Evolutionary conservation across 2,329 filamentous ascomycete species (phyloP).

Genomic region (Claviceps pazoutovae): DNA sequence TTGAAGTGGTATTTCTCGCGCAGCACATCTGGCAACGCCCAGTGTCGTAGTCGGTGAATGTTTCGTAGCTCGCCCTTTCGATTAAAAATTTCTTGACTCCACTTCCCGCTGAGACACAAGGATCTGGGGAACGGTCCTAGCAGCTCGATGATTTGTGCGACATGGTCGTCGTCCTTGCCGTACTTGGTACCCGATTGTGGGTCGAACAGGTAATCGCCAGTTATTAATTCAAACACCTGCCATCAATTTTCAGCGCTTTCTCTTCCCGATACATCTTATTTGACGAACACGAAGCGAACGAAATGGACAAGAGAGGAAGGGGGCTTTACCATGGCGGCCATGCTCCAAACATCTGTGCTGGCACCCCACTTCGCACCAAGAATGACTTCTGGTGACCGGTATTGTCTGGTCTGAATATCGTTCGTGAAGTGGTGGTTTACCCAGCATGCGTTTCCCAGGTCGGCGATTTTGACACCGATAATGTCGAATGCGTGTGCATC

Average conservation of each 20-base stretch:
- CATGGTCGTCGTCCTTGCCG: slow-evolving; percentile 98
- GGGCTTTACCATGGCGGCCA: slow-evolving; percentile 87
- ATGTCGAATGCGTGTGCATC: slow-evolving; percentile 49
- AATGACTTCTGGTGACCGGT: slow-evolving; percentile 93
- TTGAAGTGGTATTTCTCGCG: slow-evolving; percentile 95
- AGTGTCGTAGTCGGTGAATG: slow-evolving; percentile 90
- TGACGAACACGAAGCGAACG: not conserved
- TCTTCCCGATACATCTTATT: not conserved
- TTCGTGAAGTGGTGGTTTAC: slow-evolving; percentile 98
- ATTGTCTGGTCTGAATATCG: slow-evolving; percentile 96
- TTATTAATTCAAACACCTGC: slow-evolving; percentile 93
- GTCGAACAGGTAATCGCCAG: slow-evolving; percentile 95
- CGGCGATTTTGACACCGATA: slow-evolving; percentile 97
- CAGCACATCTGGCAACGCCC: slow-evolving; percentile 85
- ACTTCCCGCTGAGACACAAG: slow-evolving; percentile 83
- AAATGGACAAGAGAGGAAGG: not conserved
- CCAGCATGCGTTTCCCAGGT: slow-evolving; percentile 97
- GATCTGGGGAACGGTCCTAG: slow-evolving; percentile 88
- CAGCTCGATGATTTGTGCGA: slow-evolving; percentile 95
- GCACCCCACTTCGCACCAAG: slow-evolving; percentile 95
- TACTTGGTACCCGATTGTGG: slow-evolving; percentile 98
- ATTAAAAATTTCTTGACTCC: slow-evolving; percentile 98
- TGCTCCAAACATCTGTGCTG: slow-evolving; percentile 99
- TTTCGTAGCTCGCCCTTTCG: slow-evolving; percentile 93
- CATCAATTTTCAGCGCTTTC: not conserved